Percentiles rank a stretch among this genome's conserved stretches.
phyloP scores from a whole-genome alignment of 2,329 filamentous ascomycete species.

The Endoconidiophora laricicola region DNA sequence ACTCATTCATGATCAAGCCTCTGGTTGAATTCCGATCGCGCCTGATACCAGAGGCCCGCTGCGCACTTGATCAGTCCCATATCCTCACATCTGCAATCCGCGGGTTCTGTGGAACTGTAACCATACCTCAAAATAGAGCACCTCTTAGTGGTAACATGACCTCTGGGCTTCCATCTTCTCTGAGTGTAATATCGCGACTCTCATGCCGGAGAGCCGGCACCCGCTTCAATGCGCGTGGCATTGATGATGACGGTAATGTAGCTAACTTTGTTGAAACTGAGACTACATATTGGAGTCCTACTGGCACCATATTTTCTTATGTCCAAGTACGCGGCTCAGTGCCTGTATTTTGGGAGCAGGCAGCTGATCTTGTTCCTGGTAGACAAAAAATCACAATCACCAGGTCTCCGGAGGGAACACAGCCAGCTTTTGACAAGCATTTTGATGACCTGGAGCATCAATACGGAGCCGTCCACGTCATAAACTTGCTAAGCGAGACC shows the following conservation, averaged over 20 bases:
- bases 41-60: constrained; percentile 56
- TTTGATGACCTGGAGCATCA: constrained; percentile 72
- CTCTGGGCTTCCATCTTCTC: constrained; percentile 57
- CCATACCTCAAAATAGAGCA: constrained; percentile 60
- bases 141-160: constrained; percentile 38
- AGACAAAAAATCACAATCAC: constrained; percentile 92
- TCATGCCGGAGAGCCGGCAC: constrained; percentile 87
- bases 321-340: constrained; percentile 85
- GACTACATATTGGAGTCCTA: constrained; percentile 74
- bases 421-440: constrained; percentile 90
- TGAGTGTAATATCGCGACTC: constrained; percentile 81
- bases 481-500: constrained; percentile 83
- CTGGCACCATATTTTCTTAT: constrained; percentile 73
- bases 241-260: constrained; percentile 93
- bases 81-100: constrained; percentile 88
- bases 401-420: constrained; percentile 73
- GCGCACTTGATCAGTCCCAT: constrained; percentile 66
- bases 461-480: constrained; percentile 81
- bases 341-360: constrained; percentile 94
- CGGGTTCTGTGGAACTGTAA: constrained; percentile 77
- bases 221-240: constrained; percentile 89
- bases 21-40: constrained; percentile 77
- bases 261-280: constrained; percentile 99
- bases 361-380: constrained; percentile 68
- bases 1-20: constrained; percentile 94